phyloP scores from a whole-genome alignment of 2,329 filamentous ascomycete genomes.

The Penicillium crustosum region DNA sequence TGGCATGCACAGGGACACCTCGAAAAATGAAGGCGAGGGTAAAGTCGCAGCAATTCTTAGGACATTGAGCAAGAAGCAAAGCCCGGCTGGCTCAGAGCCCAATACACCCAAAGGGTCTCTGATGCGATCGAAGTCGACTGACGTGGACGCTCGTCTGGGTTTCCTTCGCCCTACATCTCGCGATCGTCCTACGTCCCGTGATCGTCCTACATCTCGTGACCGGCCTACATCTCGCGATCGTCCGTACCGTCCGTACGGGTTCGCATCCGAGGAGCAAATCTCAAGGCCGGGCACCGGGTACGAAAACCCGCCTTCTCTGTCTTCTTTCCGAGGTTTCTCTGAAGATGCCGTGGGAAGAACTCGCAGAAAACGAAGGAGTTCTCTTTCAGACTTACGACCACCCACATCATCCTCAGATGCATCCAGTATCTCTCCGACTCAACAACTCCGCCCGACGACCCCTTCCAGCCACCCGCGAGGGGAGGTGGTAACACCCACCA shows the following conservation, averaged over 20 bases:
- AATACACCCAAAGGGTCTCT: constrained; percentile 68
- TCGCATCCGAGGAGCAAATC: constrained; percentile 49
- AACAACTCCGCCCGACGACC: constrained; percentile 40
- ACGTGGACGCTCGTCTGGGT: constrained; percentile 56
- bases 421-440: constrained; percentile 35
- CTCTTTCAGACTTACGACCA: constrained; percentile 77
- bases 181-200: constrained; percentile 46
- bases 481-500: constrained; percentile 32
- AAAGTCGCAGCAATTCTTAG: constrained; percentile 77
- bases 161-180: constrained; percentile 57
- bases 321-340: constrained; percentile 55
- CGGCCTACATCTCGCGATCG: constrained; percentile 41
- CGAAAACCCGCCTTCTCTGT: constrained; percentile 48
- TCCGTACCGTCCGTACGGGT: constrained; percentile 51
- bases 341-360: constrained; percentile 42
- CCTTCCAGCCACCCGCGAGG: constrained; percentile 31
- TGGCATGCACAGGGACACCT: constrained; percentile 74
- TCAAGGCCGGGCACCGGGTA: constrained; percentile 48
- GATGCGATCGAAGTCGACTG: constrained; percentile 73
- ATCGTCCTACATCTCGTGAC: constrained; percentile 57
- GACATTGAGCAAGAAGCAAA: constrained; percentile 80
- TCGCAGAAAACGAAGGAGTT: constrained; percentile 83
- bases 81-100: constrained; percentile 60
- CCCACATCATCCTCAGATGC: constrained; percentile 62
- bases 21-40: constrained; percentile 68